phyloP scores from a whole-genome alignment of 768 basidiomycete species.

The Punctularia strigosozonata region DNA sequence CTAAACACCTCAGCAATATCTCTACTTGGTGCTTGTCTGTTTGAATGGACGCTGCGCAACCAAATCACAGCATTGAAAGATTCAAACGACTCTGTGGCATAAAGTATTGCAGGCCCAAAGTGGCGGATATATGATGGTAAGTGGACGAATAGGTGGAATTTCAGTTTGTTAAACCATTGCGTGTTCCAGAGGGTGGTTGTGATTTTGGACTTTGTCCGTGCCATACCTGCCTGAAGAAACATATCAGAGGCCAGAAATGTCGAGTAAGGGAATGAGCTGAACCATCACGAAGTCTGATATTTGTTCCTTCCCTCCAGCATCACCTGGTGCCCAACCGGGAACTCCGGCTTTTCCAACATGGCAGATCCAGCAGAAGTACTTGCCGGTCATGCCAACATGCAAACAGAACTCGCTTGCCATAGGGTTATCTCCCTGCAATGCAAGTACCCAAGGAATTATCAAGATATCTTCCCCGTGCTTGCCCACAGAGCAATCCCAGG shows the following conservation, averaged over 20 bases:
- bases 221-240: too few species aligned
- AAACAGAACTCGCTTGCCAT: slow-evolving; percentile 33
- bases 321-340: background rate
- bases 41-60: slow-evolving; percentile 9
- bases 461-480: slow-evolving; percentile 4
- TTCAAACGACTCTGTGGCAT: slow-evolving; percentile 15
- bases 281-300: too few species aligned
- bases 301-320: background rate
- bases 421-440: slow-evolving; percentile 29
- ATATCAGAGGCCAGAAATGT: too few species aligned
- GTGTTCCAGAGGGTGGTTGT: slow-evolving; percentile 11
- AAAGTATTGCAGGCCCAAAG: slow-evolving; percentile 12
- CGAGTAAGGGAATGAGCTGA: background rate
- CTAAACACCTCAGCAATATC: too few species aligned
- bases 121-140: slow-evolving; percentile 14
- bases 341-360: slow-evolving; percentile 16
- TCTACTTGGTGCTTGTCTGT: slow-evolving; percentile 13
- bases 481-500: slow-evolving; percentile 19
- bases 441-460: slow-evolving; percentile 7
- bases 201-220: slow-evolving; percentile 7
- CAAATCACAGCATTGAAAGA: slow-evolving; percentile 16
- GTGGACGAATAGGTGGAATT: slow-evolving; percentile 18
- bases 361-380: slow-evolving; percentile 29
- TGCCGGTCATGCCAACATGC: slow-evolving; percentile 27
- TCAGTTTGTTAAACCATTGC: slow-evolving; percentile 15